Evolutionary conservation across 441 rosid species (phyloP).

Genomic region (Kokia cookei): DNA sequence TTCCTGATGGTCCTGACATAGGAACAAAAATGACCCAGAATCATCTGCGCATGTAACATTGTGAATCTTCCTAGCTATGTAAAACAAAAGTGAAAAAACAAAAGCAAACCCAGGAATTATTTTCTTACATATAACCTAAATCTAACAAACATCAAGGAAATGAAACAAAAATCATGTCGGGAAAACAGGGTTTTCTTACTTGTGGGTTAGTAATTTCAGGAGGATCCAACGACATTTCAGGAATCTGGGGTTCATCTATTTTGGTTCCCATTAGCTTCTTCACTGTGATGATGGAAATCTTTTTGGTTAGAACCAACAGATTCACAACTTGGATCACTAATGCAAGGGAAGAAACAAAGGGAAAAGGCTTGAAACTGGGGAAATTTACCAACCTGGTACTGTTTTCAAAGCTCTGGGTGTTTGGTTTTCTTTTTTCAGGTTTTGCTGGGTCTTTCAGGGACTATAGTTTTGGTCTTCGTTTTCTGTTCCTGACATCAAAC

Average conservation of each 20-base stretch:
- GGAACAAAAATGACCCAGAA: not conserved
- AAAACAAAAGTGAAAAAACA: not conserved
- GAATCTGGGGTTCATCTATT: not conserved
- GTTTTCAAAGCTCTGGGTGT: not conserved
- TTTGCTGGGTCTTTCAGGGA: not conserved
- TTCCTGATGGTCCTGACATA: not conserved
- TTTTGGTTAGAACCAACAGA: not conserved
- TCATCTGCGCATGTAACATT: not conserved
- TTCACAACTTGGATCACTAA: not conserved
- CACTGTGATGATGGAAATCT: not conserved
- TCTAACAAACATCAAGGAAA: not conserved
- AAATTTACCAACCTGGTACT: constrained; percentile 2
- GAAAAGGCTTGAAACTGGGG: not conserved
- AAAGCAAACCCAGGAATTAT: not conserved
- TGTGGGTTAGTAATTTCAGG: not conserved
- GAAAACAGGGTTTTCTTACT: not conserved
- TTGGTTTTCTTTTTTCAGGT: not conserved
- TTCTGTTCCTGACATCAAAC: not conserved
- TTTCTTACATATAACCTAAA: constrained; percentile 1
- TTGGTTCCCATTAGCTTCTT: not conserved
- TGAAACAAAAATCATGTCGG: not conserved
- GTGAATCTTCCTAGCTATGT: not conserved
- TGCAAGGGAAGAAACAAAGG: not conserved
- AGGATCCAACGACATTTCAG: constrained; percentile 4
- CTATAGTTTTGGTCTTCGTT: not conserved